These are phyloP conservation scores for Penicillium desertorum DNA, from an alignment of 495 filamentous ascomycete species.

Conservation along the genomic window DNA sequence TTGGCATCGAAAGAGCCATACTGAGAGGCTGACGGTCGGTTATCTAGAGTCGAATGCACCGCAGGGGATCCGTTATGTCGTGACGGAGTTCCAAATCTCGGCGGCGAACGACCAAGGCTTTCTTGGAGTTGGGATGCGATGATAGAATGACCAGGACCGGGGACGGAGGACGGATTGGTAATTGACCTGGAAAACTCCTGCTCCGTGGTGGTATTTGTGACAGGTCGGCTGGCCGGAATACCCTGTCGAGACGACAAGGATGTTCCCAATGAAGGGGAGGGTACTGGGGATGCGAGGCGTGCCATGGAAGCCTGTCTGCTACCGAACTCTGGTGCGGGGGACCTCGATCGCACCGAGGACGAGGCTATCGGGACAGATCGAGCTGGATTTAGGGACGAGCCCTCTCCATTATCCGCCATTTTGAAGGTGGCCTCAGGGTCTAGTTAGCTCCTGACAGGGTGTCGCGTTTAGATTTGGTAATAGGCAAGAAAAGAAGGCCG, in stretches of 20 bases:
- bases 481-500: constrained; percentile 11
- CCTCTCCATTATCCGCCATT: constrained; percentile 46
- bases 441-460: constrained; percentile 3
- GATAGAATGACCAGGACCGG: constrained; percentile 72
- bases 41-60: constrained; percentile 45
- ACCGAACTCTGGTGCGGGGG: constrained; percentile 47
- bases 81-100: constrained; percentile 51
- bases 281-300: constrained; percentile 68
- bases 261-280: constrained; percentile 45
- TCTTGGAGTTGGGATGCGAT: constrained; percentile 73
- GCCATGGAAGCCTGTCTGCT: constrained; percentile 67
- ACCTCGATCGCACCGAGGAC: constrained; percentile 38
- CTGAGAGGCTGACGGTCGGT: constrained; percentile 55
- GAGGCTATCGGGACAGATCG: constrained; percentile 42
- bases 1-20: constrained; percentile 80
- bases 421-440: constrained; percentile 16
- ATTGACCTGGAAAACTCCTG: constrained; percentile 37
- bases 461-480: constrained; percentile 4
- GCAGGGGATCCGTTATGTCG: constrained; percentile 57
- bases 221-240: constrained; percentile 31
- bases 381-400: constrained; percentile 34
- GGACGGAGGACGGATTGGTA: constrained; percentile 44
- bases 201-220: constrained; percentile 21
- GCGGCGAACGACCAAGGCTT: constrained; percentile 55
- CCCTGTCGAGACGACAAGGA: constrained; percentile 48